Conservation (phyloP, 192 early-diverging fungal genomes). For the Coemansia erecta region DNA sequence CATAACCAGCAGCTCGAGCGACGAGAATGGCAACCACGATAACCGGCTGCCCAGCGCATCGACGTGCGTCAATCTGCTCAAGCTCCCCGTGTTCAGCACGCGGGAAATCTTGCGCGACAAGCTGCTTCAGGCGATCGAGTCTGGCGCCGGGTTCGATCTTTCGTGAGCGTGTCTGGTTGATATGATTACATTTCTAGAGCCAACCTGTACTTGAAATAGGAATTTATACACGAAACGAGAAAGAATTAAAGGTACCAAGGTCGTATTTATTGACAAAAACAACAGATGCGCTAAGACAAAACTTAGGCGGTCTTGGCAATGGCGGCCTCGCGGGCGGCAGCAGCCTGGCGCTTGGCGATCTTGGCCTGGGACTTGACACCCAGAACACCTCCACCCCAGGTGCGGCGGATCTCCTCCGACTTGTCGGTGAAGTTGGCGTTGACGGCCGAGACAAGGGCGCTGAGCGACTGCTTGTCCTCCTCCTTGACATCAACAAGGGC, state of each 20-base stretch:
- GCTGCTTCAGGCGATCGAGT: slow-evolving; percentile 81
- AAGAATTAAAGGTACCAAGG: too few species aligned
- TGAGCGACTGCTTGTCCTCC: slow-evolving; percentile 93
- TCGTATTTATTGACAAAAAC: too few species aligned
- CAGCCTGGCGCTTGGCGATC: slow-evolving; percentile 72
- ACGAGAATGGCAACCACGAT: slow-evolving; percentile 49
- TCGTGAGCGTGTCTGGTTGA: slow-evolving; percentile 51
- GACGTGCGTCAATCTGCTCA: slow-evolving; percentile 88
- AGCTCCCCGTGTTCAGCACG: slow-evolving; percentile 76
- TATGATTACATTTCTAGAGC: background rate
- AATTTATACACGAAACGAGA: too few species aligned
- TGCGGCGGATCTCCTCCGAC: slow-evolving; percentile 82
- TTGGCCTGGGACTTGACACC: slow-evolving; percentile 86
- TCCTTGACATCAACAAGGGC: slow-evolving; percentile 90
- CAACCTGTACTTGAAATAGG: background rate
- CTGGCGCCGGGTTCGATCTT: slow-evolving; percentile 89
- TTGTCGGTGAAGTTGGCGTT: slow-evolving; percentile 97
- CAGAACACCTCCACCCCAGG: slow-evolving; percentile 99
- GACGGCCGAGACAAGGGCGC: slow-evolving; percentile 82
- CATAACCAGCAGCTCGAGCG: slow-evolving; percentile 26
- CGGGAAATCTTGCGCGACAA: slow-evolving; percentile 60
- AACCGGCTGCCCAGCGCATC: slow-evolving; percentile 77
- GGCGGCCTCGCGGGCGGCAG: slow-evolving; percentile 39
- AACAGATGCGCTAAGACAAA: background rate
- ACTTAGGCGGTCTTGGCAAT: slow-evolving; percentile 20